phyloP scores from a whole-genome alignment of 2,329 filamentous ascomycete species.

The Apiospora marii region DNA sequence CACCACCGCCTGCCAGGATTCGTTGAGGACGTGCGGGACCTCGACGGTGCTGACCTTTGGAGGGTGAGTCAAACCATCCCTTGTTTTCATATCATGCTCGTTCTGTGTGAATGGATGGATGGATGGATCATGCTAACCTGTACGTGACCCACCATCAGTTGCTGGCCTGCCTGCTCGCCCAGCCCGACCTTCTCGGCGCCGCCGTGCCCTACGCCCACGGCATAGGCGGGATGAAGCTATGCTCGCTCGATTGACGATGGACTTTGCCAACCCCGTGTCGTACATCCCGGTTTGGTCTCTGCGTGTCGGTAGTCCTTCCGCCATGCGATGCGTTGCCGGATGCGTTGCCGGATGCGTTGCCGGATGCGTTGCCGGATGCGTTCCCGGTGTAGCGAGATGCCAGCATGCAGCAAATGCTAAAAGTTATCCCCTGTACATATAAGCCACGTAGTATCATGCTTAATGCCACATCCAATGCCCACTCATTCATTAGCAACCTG shows the following conservation, averaged over 20 bases:
- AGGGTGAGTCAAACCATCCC: neutral
- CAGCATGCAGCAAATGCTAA: neutral
- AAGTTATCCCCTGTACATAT: neutral
- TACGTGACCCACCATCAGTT: neutral
- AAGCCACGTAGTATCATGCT: neutral
- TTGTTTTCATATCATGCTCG: neutral
- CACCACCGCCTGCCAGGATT: neutral
- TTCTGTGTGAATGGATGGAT: neutral
- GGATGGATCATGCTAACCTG: neutral
- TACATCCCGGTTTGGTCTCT: neutral
- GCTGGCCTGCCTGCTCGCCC: slow-evolving; percentile 30
- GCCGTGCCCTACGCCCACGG: slow-evolving; percentile 25
- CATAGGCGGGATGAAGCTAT: neutral
- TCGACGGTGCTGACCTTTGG: neutral
- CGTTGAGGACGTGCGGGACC: slow-evolving; percentile 6
- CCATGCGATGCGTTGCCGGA: too few species aligned
- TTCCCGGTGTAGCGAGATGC: neutral
- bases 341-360: too few species aligned
- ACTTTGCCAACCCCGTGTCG: too few species aligned
- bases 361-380: too few species aligned
- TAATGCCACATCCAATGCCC: neutral
- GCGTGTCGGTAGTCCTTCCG: neutral
- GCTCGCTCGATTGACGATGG: neutral
- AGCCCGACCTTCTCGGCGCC: slow-evolving; percentile 32
- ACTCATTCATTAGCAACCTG: neutral